These are phyloP conservation scores for Debaryomyces sp. DNA, from an alignment of 1,139 yeast genomes.

Conservation along the genomic window DNA sequence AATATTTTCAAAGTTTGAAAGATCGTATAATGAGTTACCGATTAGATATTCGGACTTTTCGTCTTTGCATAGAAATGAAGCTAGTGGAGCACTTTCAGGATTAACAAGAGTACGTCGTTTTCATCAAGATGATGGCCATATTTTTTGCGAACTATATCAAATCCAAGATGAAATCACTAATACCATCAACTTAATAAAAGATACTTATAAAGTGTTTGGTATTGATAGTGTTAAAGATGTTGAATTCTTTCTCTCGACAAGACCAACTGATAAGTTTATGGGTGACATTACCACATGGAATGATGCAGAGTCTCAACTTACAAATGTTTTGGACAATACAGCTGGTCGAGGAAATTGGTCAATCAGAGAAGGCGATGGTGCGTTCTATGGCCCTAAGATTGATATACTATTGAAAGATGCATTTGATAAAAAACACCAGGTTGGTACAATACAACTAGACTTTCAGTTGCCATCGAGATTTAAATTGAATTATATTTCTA, in stretches of 20 bases:
- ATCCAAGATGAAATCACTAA: conserved; percentile 76
- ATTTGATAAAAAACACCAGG: conserved; percentile 82
- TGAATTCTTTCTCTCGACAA: conserved; percentile 78
- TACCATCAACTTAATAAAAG: conserved; percentile 74
- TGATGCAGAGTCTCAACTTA: conserved; percentile 75
- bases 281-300: conserved; percentile 88
- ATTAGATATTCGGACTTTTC: conserved; percentile 90
- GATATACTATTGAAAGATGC: conserved; percentile 88
- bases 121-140: conserved; percentile 99
- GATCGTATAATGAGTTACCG: conserved; percentile 90
- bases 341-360: conserved; percentile 66
- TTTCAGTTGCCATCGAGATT: conserved; percentile 92
- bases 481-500: conserved; percentile 64
- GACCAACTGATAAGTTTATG: conserved; percentile 81
- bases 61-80: conserved; percentile 92
- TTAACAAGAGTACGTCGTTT: conserved; percentile 93
- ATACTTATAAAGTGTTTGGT: conserved; percentile 80
- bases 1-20: conserved; percentile 77
- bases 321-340: conserved; percentile 59
- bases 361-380: conserved; percentile 91
- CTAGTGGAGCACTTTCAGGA: conserved; percentile 93
- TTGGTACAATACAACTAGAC: conserved; percentile 94
- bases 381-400: conserved; percentile 96
- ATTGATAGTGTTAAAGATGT: conserved; percentile 50
- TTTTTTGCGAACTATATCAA: conserved; percentile 85